These are phyloP conservation scores for Petunia hybrid DNA, from an alignment of 305 asterid genomes.

Conservation along the genomic window DNA sequence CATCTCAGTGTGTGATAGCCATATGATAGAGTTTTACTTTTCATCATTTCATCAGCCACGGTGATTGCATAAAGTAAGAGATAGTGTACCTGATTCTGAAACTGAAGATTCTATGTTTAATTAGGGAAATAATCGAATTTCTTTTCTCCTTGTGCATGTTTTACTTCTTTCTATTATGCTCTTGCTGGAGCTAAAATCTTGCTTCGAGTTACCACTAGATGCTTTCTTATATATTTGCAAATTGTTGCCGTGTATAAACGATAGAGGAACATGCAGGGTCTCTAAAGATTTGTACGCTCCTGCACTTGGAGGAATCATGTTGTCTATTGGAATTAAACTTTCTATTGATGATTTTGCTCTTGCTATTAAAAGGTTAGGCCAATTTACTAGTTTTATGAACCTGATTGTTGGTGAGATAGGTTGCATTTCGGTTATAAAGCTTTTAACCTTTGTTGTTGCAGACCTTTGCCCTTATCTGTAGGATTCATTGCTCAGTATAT, in stretches of 20 bases:
- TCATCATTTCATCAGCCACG: background rate
- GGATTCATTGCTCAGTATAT: conserved; percentile 85
- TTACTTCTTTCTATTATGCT: background rate
- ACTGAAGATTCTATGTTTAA: background rate
- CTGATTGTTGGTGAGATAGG: background rate
- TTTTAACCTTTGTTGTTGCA: conserved; percentile 41
- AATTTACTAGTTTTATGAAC: conserved; percentile 17
- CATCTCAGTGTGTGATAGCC: background rate
- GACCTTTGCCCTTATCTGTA: conserved; percentile 75
- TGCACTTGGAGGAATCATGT: conserved; percentile 98
- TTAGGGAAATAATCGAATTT: background rate
- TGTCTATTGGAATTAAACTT: conserved; percentile 89
- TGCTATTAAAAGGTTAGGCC: conserved; percentile 75
- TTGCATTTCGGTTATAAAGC: conserved; percentile 21
- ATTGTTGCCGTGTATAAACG: conserved; percentile 52
- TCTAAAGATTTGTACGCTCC: conserved; percentile 96
- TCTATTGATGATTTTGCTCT: conserved; percentile 88
- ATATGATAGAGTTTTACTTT: background rate
- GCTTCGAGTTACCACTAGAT: conserved; percentile 27
- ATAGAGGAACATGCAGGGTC: conserved; percentile 92
- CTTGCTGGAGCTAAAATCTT: conserved; percentile 27
- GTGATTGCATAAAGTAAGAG: background rate
- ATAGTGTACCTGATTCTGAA: background rate
- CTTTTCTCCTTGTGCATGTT: background rate
- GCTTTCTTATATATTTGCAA: conserved; percentile 41